phyloP scores from a whole-genome alignment of 805 yeast genomes.

The Lipomyces orientalis region DNA sequence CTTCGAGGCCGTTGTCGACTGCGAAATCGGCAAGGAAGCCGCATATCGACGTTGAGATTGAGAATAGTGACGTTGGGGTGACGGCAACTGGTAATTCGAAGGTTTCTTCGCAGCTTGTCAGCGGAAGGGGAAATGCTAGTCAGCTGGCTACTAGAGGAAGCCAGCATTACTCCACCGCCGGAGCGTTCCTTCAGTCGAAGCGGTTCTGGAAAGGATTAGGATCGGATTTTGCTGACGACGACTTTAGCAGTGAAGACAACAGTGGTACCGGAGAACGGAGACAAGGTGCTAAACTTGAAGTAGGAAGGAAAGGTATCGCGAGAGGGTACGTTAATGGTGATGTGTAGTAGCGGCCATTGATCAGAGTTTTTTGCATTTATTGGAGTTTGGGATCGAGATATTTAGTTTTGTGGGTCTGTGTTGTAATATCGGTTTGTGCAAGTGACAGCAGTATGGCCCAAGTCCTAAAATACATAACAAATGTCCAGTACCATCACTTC shows the following conservation, averaged over 20 bases:
- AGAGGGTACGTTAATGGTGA: conserved; percentile 63
- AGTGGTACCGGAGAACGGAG: conserved; percentile 44
- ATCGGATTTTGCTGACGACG: conserved; percentile 62
- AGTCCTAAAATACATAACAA: too few relatives aligned
- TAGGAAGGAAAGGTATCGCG: conserved; percentile 88
- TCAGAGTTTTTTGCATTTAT: not conserved
- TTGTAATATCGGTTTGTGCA: not conserved
- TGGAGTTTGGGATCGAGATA: not conserved
- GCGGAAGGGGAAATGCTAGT: conserved; percentile 52
- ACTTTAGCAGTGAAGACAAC: conserved; percentile 40
- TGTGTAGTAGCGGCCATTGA: not conserved
- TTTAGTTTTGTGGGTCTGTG: not conserved
- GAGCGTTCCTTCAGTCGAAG: conserved; percentile 70
- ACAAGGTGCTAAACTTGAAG: conserved; percentile 75
- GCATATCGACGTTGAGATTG: conserved; percentile 66
- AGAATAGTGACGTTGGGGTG: conserved; percentile 39
- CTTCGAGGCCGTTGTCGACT: conserved; percentile 68
- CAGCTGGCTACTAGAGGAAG: conserved; percentile 64
- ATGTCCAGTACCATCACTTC: too few relatives aligned
- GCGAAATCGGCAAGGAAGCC: conserved; percentile 54
- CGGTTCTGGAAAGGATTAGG: conserved; percentile 87
- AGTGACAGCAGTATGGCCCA: too few relatives aligned
- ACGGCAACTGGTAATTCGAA: not conserved
- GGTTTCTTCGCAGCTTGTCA: conserved; percentile 25
- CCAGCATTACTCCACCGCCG: conserved; percentile 84